A percentile compares a stretch with the other conserved stretches of the same genome.
phyloP scores from a whole-genome alignment of 1,284 basidiomycete species.

The Pisolithus thermaeus region DNA sequence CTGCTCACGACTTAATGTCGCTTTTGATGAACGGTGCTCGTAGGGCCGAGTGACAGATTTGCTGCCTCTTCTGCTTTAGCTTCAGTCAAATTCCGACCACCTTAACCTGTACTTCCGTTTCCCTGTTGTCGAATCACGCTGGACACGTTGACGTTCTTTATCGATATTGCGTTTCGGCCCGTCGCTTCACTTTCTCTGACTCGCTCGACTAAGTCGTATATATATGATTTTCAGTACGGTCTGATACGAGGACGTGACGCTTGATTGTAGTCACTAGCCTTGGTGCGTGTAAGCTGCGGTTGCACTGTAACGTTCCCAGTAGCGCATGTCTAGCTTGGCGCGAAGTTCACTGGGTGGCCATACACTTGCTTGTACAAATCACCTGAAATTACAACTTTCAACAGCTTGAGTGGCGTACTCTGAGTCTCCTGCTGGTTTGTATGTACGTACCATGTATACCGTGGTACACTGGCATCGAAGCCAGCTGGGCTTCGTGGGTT shows the following conservation, averaged over 20 bases:
- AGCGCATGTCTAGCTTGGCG: no score
- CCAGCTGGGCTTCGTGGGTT: no score
- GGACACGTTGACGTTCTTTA: slow-evolving; percentile 28
- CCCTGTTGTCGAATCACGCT: slow-evolving; percentile 8
- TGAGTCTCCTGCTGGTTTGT: no score
- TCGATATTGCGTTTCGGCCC: slow-evolving; percentile 27
- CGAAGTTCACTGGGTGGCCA: no score
- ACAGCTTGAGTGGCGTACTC: no score
- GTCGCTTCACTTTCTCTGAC: slow-evolving; percentile 19
- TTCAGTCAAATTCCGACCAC: slow-evolving; percentile 12
- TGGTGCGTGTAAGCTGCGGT: no score
- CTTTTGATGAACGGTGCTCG: slow-evolving; percentile 66
- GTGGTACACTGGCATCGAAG: no score
- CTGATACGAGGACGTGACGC: neutral
- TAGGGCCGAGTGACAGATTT: slow-evolving; percentile 42
- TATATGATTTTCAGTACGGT: slow-evolving; percentile 11
- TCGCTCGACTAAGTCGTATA: slow-evolving; percentile 11
- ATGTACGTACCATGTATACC: no score
- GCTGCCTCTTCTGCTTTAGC: slow-evolving; percentile 2
- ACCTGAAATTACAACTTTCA: no score
- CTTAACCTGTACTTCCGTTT: slow-evolving; percentile 10
- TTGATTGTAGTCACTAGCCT: neutral
- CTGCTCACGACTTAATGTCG: slow-evolving; percentile 70
- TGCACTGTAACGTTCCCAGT: no score
- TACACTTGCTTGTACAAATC: no score